Conservation (phyloP, 805 yeast species). For the Nakazawaea anatomiae region DNA sequence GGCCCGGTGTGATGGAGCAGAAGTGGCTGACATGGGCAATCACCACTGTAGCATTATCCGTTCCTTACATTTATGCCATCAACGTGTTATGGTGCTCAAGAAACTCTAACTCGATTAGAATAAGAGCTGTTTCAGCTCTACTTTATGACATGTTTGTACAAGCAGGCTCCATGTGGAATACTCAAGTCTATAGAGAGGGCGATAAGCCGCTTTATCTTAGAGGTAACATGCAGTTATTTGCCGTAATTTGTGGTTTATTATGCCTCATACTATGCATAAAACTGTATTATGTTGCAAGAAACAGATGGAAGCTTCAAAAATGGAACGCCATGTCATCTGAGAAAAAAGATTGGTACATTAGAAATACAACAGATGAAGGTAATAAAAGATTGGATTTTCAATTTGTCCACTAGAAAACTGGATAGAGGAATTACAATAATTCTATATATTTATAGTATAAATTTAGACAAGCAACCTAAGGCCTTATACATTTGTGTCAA, state of each 20-base stretch:
- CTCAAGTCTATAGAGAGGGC: constrained; percentile 49
- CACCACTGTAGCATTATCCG: constrained; percentile 26
- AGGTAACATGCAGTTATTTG: constrained; percentile 45
- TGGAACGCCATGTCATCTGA: constrained; percentile 50
- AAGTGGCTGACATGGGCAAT: constrained; percentile 21
- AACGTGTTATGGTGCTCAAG: constrained; percentile 56
- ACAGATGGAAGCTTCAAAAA: constrained; percentile 32
- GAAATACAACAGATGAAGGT: constrained; percentile 45
- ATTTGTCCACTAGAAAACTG: constrained; percentile 12
- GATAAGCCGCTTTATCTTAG: constrained; percentile 56
- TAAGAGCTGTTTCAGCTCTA: constrained; percentile 61
- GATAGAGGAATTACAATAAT: no score
- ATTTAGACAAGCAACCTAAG: no score
- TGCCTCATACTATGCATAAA: constrained; percentile 26
- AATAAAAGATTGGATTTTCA: constrained; percentile 48
- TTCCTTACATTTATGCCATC: constrained; percentile 48
- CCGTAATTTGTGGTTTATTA: constrained; percentile 27
- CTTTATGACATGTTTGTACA: constrained; percentile 62
- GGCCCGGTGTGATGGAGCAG: constrained; percentile 20
- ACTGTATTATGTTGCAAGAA: constrained; percentile 34
- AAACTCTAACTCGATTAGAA: constrained; percentile 57
- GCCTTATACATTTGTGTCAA: no score
- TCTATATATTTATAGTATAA: no score
- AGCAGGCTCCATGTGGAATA: constrained; percentile 45
- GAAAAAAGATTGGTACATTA: constrained; percentile 42